Percentiles rank a stretch among this genome's conserved stretches.
These are phyloP conservation scores for Malus orientalis DNA, from an alignment of 306 rosid species.

Conservation along the genomic window DNA sequence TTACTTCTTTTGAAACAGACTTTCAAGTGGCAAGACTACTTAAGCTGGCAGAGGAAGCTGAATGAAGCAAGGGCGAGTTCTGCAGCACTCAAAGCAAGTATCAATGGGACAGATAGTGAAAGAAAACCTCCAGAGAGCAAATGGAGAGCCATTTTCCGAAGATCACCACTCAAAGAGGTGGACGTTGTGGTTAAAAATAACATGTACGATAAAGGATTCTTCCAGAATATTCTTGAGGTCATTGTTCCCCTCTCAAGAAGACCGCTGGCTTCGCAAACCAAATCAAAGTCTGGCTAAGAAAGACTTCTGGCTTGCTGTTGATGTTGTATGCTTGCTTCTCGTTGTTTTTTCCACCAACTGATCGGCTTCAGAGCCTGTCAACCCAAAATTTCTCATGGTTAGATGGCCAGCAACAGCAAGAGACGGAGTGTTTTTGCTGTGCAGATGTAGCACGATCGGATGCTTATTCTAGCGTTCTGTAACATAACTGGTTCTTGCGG, in stretches of 20 bases:
- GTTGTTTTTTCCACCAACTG: neutral
- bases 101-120: slow-evolving; percentile 41
- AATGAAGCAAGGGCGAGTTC: slow-evolving; percentile 66
- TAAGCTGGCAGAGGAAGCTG: slow-evolving; percentile 64
- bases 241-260: slow-evolving; percentile 60
- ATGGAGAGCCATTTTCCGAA: slow-evolving; percentile 59
- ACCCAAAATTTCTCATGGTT: neutral
- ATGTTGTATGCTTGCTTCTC: neutral
- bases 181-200: slow-evolving; percentile 54
- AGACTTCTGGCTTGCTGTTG: slow-evolving; percentile 5
- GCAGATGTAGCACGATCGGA: neutral
- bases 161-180: slow-evolving; percentile 53
- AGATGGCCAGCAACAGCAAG: neutral
- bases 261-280: slow-evolving; percentile 28
- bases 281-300: slow-evolving; percentile 54
- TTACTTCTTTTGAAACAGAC: slow-evolving; percentile 44
- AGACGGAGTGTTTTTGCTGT: neutral
- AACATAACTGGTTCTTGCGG: neutral
- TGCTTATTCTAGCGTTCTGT: neutral
- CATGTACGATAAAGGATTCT: slow-evolving; percentile 57
- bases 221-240: slow-evolving; percentile 58
- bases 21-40: slow-evolving; percentile 84
- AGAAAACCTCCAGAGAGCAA: slow-evolving; percentile 48
- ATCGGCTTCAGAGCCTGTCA: neutral
- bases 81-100: slow-evolving; percentile 54